Evolutionary conservation across 192 early-diverging fungal genomes (phyloP).

Genomic region (Paraglomus brasilianum): DNA sequence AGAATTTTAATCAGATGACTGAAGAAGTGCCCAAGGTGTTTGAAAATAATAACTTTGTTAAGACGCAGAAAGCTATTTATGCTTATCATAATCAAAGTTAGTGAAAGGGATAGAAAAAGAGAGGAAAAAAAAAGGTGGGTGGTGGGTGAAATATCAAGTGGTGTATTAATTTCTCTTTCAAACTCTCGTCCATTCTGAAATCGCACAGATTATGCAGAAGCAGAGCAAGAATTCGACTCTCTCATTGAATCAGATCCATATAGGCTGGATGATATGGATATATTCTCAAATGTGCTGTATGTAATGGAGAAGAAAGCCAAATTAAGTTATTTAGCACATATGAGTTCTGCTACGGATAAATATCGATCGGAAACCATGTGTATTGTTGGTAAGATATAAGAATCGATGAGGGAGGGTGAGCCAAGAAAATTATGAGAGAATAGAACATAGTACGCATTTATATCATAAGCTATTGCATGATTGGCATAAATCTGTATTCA

Average conservation of each 20-base stretch:
- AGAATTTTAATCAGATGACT: constrained; percentile 33
- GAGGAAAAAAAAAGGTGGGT: too few species aligned
- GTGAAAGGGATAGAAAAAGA: not conserved
- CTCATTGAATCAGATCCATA: constrained; percentile 72
- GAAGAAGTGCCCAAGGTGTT: constrained; percentile 53
- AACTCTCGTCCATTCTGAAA: not conserved
- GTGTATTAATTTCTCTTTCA: not conserved
- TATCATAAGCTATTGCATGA: not conserved
- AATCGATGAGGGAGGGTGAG: not conserved
- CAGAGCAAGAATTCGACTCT: constrained; percentile 66
- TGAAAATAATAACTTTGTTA: constrained; percentile 62
- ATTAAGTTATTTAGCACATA: constrained; percentile 76
- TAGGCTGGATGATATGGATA: constrained; percentile 77
- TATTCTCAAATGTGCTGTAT: constrained; percentile 87
- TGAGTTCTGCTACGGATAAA: constrained; percentile 67
- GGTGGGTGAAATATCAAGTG: not conserved
- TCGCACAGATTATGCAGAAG: constrained; percentile 67
- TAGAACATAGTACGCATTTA: too few species aligned
- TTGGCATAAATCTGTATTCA: too few species aligned
- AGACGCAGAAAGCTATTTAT: constrained; percentile 58
- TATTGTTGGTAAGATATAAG: constrained; percentile 51
- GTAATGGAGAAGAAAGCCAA: constrained; percentile 68
- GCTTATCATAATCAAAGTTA: constrained; percentile 56
- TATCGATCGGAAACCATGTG: constrained; percentile 88
- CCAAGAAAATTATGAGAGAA: too few species aligned